phyloP scores from a whole-genome alignment of 164 flowering plant species.

The Stephania cephalantha region DNA sequence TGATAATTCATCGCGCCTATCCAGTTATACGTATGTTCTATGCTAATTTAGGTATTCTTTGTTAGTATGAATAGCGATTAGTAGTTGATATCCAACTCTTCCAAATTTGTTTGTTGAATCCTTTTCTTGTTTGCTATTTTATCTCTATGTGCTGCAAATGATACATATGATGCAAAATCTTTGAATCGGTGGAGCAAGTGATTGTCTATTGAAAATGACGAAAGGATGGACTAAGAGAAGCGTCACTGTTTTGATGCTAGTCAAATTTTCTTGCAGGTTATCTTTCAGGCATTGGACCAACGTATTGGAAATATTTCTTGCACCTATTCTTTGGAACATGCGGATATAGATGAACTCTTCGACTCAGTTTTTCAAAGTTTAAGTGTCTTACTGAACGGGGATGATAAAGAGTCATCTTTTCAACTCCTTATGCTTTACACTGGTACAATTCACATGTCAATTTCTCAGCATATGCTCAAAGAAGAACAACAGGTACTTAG shows the following conservation, averaged over 20 bases:
- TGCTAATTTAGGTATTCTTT: too few species aligned
- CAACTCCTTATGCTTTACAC: constrained; percentile 44
- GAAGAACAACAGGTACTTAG: constrained; percentile 79
- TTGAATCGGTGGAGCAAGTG: not conserved
- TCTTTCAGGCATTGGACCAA: constrained; percentile 58
- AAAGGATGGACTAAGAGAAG: too few species aligned
- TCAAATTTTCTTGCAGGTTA: constrained; percentile 41
- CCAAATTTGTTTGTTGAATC: too few species aligned
- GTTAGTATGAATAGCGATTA: too few species aligned
- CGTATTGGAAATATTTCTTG: constrained; percentile 45
- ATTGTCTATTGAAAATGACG: not conserved
- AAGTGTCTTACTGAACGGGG: constrained; percentile 29
- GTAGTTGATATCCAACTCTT: too few species aligned
- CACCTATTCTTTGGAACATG: constrained; percentile 70
- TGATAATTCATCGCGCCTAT: too few species aligned
- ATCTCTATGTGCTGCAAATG: not conserved
- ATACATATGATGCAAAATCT: not conserved
- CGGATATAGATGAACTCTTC: constrained; percentile 47
- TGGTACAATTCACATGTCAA: constrained; percentile 42
- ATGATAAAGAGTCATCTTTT: constrained; percentile 22
- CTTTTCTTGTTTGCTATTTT: too few species aligned
- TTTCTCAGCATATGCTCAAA: constrained; percentile 74
- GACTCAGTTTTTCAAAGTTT: constrained; percentile 37
- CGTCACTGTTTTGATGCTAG: not conserved
- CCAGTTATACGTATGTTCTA: too few species aligned